phyloP scores from a whole-genome alignment of 305 asterid species.

The Andrographis paniculata region DNA sequence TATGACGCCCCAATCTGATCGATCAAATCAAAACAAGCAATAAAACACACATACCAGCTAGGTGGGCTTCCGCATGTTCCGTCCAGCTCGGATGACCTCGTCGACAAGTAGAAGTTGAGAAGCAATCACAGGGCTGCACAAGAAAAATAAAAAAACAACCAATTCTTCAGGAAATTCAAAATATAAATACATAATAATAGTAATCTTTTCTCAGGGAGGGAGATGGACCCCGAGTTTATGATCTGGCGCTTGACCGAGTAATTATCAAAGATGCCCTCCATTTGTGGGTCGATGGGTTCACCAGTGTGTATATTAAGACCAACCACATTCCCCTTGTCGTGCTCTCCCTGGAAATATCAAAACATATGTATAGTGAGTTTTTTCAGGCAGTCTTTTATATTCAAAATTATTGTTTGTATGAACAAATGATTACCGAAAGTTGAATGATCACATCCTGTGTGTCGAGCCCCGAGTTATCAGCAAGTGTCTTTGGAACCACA shows the following conservation, averaged over 20 bases:
- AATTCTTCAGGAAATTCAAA: background rate
- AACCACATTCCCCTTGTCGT: conserved; percentile 86
- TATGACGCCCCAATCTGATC: too few relatives aligned
- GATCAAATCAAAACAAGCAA: too few relatives aligned
- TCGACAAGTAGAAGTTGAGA: conserved; percentile 95
- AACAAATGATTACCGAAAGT: conserved; percentile 47
- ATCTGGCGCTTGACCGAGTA: conserved; percentile 96
- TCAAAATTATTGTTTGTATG: background rate
- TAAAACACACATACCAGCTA: conserved; percentile 20
- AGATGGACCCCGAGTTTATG: conserved; percentile 89
- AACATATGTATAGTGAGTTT: background rate
- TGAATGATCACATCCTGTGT: conserved; percentile 94
- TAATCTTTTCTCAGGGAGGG: too few relatives aligned
- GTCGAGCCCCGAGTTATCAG: conserved; percentile 98
- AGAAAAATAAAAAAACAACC: background rate
- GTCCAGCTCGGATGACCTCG: conserved; percentile 98
- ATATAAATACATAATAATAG: background rate
- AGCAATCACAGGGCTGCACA: conserved; percentile 86
- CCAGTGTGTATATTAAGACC: conserved; percentile 93
- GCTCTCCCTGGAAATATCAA: conserved; percentile 63
- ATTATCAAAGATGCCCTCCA: conserved; percentile 99
- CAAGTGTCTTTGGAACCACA: conserved; percentile 92
- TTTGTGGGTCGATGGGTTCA: conserved; percentile 91
- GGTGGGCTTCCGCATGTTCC: conserved; percentile 94
- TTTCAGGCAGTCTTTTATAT: background rate